These are phyloP conservation scores for Hibiscus trionum DNA, from an alignment of 345 rosid species.

Conservation along the genomic window DNA sequence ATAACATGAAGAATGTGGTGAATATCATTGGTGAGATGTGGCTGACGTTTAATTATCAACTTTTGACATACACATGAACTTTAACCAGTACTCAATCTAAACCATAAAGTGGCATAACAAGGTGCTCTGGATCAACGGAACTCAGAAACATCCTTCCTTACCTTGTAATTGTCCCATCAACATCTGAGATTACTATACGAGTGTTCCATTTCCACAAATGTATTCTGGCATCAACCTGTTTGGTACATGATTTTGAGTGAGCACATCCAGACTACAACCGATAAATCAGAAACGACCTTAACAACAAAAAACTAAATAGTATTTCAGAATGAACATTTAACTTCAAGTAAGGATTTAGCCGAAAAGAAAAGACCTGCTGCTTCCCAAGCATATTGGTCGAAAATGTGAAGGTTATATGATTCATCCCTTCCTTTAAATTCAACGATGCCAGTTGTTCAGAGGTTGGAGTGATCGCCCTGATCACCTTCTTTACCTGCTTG, in stretches of 20 bases:
- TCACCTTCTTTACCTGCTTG: conserved; percentile 40
- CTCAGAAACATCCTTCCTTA: conserved; percentile 24
- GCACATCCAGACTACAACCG: neutral
- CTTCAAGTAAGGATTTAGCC: neutral
- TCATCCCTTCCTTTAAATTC: conserved; percentile 73
- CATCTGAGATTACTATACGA: conserved; percentile 88
- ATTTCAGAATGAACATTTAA: conserved; percentile 12
- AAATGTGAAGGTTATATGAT: conserved; percentile 71
- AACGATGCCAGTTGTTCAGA: conserved; percentile 80
- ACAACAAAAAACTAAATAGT: neutral
- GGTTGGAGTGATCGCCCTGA: conserved; percentile 58
- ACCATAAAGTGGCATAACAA: neutral
- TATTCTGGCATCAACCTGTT: conserved; percentile 88
- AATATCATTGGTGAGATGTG: neutral
- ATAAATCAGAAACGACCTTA: conserved; percentile 6
- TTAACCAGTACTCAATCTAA: neutral
- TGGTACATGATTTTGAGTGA: conserved; percentile 4
- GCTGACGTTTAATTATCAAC: neutral
- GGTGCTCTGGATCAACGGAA: neutral
- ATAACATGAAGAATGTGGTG: neutral
- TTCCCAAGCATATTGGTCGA: conserved; percentile 84
- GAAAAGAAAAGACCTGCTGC: conserved; percentile 53
- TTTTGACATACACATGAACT: neutral
- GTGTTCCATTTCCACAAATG: conserved; percentile 95
- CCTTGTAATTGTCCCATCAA: conserved; percentile 98